phyloP scores from a whole-genome alignment of 2,329 filamentous ascomycete species.

The Aspergillus carbonarius region DNA sequence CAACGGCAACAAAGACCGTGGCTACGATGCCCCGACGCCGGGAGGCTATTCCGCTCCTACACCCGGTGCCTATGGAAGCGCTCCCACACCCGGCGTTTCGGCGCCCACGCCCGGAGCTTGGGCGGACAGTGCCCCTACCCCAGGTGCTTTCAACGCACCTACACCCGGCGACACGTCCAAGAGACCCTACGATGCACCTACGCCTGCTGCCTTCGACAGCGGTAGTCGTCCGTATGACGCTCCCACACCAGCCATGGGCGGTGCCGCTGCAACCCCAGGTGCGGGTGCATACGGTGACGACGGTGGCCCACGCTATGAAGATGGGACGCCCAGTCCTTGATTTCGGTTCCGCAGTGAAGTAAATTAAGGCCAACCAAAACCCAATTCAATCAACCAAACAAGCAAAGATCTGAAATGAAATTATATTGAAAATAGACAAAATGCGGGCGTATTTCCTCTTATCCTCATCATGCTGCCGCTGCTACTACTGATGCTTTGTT shows the following conservation, averaged over 20 bases:
- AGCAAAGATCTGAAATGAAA: background rate
- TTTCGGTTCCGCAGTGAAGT: background rate
- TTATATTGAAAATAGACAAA: background rate
- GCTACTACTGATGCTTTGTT: background rate
- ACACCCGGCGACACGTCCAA: constrained; percentile 40
- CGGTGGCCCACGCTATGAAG: constrained; percentile 46
- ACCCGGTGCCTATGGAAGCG: constrained; percentile 55
- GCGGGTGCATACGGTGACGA: constrained; percentile 35
- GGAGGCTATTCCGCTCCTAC: constrained; percentile 69
- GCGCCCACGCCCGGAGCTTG: constrained; percentile 53
- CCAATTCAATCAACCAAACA: background rate
- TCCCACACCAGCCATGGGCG: constrained; percentile 49
- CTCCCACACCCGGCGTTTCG: constrained; percentile 68
- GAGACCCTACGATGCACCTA: constrained; percentile 38
- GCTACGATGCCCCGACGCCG: constrained; percentile 74
- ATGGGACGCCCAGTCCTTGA: constrained; percentile 43
- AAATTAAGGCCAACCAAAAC: background rate
- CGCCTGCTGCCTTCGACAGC: constrained; percentile 34
- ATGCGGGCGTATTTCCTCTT: background rate
- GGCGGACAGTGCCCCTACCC: constrained; percentile 47
- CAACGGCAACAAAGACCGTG: constrained; percentile 30
- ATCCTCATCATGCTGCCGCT: background rate
- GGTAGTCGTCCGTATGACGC: constrained; percentile 43
- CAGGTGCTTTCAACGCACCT: constrained; percentile 47
- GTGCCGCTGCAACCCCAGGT: constrained; percentile 39